A percentile compares a stretch with the other conserved stretches of the same genome.
Conservation (phyloP, 805 yeast species). For the Yarrowia porcina region DNA sequence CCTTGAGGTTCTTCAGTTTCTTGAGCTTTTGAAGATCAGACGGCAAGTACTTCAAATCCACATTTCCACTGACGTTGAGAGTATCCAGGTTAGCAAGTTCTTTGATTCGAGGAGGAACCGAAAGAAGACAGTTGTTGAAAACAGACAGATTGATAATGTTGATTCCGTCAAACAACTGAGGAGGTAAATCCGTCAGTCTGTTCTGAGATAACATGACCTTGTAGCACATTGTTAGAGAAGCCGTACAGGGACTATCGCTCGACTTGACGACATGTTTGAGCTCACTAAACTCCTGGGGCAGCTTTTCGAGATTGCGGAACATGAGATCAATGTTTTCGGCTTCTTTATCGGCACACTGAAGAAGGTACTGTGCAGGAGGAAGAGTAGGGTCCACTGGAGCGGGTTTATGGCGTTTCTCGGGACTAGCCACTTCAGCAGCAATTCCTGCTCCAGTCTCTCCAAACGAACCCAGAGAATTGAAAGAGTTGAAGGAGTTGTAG, state of each 20-base stretch:
- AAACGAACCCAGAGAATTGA: slow-evolving; percentile 3
- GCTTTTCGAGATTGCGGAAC: slow-evolving; percentile 31
- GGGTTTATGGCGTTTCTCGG: neutral
- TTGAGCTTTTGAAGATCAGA: slow-evolving; percentile 37
- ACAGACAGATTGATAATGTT: slow-evolving; percentile 39
- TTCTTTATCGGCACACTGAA: slow-evolving; percentile 27
- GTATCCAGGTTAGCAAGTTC: slow-evolving; percentile 36
- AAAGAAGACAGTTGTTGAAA: slow-evolving; percentile 37
- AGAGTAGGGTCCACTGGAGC: neutral
- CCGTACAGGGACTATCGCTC: slow-evolving; percentile 28
- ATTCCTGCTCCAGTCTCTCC: slow-evolving; percentile 20
- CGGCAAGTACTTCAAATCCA: slow-evolving; percentile 37
- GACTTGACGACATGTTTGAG: slow-evolving; percentile 34
- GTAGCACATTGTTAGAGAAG: slow-evolving; percentile 32
- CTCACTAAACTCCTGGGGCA: slow-evolving; percentile 41
- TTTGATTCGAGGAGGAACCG: slow-evolving; percentile 39
- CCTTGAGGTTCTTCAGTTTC: slow-evolving; percentile 35
- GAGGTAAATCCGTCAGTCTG: slow-evolving; percentile 33
- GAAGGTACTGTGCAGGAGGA: neutral
- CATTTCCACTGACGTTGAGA: slow-evolving; percentile 40
- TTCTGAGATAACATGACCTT: slow-evolving; percentile 38
- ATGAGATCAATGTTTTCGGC: slow-evolving; percentile 30
- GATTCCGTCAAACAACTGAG: slow-evolving; percentile 36
- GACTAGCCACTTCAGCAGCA: neutral
- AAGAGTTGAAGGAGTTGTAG: neutral